Conservation (phyloP, 2,329 filamentous ascomycete species). For the Alternaria ventricosa region DNA sequence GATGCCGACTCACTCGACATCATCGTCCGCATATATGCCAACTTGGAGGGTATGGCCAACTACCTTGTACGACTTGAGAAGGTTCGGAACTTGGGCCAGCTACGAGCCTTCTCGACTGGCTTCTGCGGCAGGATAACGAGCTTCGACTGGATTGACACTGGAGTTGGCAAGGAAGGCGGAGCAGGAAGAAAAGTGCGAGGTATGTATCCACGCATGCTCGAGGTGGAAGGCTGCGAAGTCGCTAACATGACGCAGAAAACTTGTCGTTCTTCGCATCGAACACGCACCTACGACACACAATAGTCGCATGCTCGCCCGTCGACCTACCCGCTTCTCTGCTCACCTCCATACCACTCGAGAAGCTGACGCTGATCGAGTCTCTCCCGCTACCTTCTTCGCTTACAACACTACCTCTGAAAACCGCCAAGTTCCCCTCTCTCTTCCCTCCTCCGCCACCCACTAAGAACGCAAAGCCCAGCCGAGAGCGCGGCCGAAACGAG, state of each 20-base stretch:
- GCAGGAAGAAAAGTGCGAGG: slow-evolving; percentile 44
- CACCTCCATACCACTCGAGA: slow-evolving; percentile 40
- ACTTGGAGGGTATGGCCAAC: slow-evolving; percentile 48
- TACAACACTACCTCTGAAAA: slow-evolving; percentile 38
- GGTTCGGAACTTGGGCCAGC: slow-evolving; percentile 43
- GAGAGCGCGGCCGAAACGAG: slow-evolving; percentile 22
- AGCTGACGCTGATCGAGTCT: slow-evolving; percentile 44
- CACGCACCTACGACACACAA: slow-evolving; percentile 44
- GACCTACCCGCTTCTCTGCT: slow-evolving; percentile 42
- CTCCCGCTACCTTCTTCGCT: slow-evolving; percentile 36
- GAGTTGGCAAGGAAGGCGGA: slow-evolving; percentile 45
- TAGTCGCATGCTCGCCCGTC: slow-evolving; percentile 41
- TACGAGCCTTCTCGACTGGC: slow-evolving; percentile 45
- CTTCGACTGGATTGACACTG: slow-evolving; percentile 47
- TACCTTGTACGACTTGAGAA: slow-evolving; percentile 45
- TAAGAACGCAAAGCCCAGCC: slow-evolving; percentile 26
- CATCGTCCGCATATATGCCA: slow-evolving; percentile 44
- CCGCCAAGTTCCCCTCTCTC: slow-evolving; percentile 33
- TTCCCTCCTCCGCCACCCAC: slow-evolving; percentile 39
- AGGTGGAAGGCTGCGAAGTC: background rate
- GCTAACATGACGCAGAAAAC: slow-evolving; percentile 36
- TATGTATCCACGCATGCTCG: slow-evolving; percentile 7
- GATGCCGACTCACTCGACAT: slow-evolving; percentile 46
- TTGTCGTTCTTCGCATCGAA: slow-evolving; percentile 44
- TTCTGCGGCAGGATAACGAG: slow-evolving; percentile 46